A percentile compares a stretch with the other conserved stretches of the same genome.
These are phyloP conservation scores for Dioscorea alata DNA, from an alignment of 106 monocot species.

Conservation along the genomic window DNA sequence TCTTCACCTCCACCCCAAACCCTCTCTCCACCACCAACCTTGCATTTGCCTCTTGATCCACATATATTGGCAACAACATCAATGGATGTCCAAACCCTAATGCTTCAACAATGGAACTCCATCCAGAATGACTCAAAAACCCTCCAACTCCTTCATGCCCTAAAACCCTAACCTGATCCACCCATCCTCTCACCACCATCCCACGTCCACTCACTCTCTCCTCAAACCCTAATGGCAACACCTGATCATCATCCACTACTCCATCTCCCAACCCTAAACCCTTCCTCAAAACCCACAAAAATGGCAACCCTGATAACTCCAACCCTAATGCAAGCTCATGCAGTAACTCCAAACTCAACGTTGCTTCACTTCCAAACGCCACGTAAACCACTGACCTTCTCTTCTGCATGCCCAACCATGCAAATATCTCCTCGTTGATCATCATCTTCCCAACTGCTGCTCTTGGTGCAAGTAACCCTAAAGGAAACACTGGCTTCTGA, in stretches of 20 bases:
- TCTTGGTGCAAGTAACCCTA: constrained; percentile 25
- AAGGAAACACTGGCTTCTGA: constrained; percentile 19
- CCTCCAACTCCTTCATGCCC: constrained; percentile 24
- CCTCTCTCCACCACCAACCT: constrained; percentile 11
- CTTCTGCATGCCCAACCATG: constrained; percentile 29
- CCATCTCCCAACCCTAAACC: neutral
- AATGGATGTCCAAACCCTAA: constrained; percentile 3
- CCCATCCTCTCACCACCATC: constrained; percentile 15
- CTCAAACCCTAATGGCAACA: constrained; percentile 29
- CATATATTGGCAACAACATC: constrained; percentile 13
- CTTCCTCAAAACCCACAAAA: constrained; percentile 33
- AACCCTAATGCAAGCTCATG: constrained; percentile 40
- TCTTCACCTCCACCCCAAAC: constrained; percentile 12
- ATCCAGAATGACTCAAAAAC: constrained; percentile 28
- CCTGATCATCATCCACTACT: no score
- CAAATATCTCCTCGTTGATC: neutral
- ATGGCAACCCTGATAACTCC: constrained; percentile 19
- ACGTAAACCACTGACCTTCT: constrained; percentile 26
- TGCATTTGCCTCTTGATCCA: constrained; percentile 17
- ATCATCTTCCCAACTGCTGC: neutral
- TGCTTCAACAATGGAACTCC: constrained; percentile 20
- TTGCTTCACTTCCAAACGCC: constrained; percentile 43
- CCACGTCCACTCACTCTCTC: constrained; percentile 12
- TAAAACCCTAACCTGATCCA: constrained; percentile 23
- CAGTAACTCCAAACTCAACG: constrained; percentile 9